Conservation (phyloP, 495 filamentous ascomycete species). For the Penicillium daleae region DNA sequence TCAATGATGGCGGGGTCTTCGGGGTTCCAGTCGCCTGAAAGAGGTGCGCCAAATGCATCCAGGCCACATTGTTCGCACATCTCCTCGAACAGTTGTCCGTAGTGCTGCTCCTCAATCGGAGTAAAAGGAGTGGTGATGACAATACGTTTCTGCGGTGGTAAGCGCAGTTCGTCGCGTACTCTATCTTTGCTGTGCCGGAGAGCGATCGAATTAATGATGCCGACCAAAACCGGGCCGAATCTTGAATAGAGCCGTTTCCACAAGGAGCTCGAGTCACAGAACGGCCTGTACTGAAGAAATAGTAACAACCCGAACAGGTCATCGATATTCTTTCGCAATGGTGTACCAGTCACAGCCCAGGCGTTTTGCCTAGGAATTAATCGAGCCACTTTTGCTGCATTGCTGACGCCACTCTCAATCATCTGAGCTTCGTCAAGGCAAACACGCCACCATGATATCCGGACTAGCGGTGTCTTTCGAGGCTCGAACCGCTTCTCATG, state of each 20-base stretch:
- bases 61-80: conserved; percentile 73
- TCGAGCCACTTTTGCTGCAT: conserved; percentile 77
- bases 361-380: conserved; percentile 81
- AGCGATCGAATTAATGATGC: conserved; percentile 68
- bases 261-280: conserved; percentile 58
- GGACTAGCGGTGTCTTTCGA: conserved; percentile 72
- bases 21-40: conserved; percentile 62
- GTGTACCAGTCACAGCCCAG: conserved; percentile 94
- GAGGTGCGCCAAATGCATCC: conserved; percentile 63
- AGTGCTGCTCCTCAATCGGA: conserved; percentile 85
- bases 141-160: conserved; percentile 78
- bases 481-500: conserved; percentile 67
- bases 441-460: conserved; percentile 88
- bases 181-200: conserved; percentile 84
- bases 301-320: conserved; percentile 70
- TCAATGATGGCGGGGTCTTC: conserved; percentile 60
- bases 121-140: conserved; percentile 90
- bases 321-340: conserved; percentile 75
- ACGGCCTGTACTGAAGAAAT: conserved; percentile 82
- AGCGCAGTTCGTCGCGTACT: conserved; percentile 66
- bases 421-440: conserved; percentile 96
- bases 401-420: conserved; percentile 84
- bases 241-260: conserved; percentile 67
- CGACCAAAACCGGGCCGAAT: conserved; percentile 62
- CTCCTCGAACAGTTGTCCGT: conserved; percentile 68